Evolutionary conservation across 2,329 filamentous ascomycete species (phyloP).

Genomic region (Aspergillus felis): DNA sequence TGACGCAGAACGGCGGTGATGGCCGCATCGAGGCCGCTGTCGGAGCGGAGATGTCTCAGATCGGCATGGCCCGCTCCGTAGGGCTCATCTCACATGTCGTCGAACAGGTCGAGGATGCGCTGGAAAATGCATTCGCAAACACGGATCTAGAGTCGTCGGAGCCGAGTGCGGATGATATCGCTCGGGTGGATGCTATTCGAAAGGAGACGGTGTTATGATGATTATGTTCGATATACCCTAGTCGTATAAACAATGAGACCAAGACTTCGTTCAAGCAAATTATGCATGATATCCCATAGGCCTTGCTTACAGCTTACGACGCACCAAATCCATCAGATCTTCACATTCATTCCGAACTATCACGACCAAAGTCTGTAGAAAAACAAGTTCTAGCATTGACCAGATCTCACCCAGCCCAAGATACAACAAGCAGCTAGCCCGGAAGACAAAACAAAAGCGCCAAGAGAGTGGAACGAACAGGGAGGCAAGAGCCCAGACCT

Average conservation of each 20-base stretch:
- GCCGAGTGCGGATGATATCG: conserved; percentile 28
- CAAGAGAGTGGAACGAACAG: not conserved
- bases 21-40: conserved; percentile 32
- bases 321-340: not conserved
- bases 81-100: conserved; percentile 29
- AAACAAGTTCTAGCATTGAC: not conserved
- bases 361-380: not conserved
- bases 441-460: not conserved
- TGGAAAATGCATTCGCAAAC: conserved; percentile 25
- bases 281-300: not conserved
- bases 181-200: conserved; percentile 23
- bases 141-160: conserved; percentile 25
- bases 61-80: conserved; percentile 34
- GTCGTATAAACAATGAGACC: not conserved
- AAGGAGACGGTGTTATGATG: conserved; percentile 17
- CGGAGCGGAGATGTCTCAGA: conserved; percentile 31
- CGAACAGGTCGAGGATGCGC: conserved; percentile 33
- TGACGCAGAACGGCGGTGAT: conserved; percentile 32
- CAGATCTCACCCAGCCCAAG: not conserved
- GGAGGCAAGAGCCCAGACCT: not conserved
- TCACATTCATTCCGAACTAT: not conserved
- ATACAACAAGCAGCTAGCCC: not conserved
- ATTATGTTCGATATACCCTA: not conserved
- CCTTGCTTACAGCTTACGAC: not conserved
- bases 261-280: not conserved